Base-by-base conservation (phyloP, 2,329 filamentous ascomycete genomes). In the Penicillium decumbens region DNA sequence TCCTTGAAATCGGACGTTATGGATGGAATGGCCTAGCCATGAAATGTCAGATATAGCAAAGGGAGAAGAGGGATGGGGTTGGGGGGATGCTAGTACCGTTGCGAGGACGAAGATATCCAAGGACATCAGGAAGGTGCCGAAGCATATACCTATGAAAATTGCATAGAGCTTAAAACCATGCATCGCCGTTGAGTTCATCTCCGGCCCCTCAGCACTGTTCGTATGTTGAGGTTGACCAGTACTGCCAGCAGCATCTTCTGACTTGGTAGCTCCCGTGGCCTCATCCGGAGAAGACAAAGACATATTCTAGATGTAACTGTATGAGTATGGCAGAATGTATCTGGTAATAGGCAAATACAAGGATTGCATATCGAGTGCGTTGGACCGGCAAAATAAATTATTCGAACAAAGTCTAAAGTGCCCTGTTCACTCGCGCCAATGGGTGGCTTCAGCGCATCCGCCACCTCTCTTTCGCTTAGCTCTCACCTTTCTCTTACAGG, bases 121-220 rank as follows among this genome's bases (percentile, higher is more conserved):
- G 33, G 43, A 45, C 43, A 45, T 45, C 15, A 50, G 25, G 27
- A 47, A 51, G 5, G 39, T 30, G 20, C 43, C 49, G 25, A 51
- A 41, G 3, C 43, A 47, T 29, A 51, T 47, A 15, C 49, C 44
- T 12, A 47, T 32, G 23, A 51, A 51, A 28, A 51, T 13, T 3
- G 29, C 29, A 13, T 4, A 13, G 12, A 32, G 29, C 29, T 32
- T 32, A 4, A 32, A 32, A 5, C 29, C 29, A 12, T 32, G 29
- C 29, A 32, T 32, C 12, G 6, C 29, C 24, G 32, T 43, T 18
- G 44, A 8, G 15, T 37, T 45, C 6, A 6, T 5, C 27, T 41
- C 40, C 15, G 40, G 6, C 5, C 7, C 29, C 10, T n/a, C 3
- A 13, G 10, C 13, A 32, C 29, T 32, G 29, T 13, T 32, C 29